Conservation (phyloP, 225 moss, liverwort and hornwort genomes). For the Pseudoscleropodium purum region DNA sequence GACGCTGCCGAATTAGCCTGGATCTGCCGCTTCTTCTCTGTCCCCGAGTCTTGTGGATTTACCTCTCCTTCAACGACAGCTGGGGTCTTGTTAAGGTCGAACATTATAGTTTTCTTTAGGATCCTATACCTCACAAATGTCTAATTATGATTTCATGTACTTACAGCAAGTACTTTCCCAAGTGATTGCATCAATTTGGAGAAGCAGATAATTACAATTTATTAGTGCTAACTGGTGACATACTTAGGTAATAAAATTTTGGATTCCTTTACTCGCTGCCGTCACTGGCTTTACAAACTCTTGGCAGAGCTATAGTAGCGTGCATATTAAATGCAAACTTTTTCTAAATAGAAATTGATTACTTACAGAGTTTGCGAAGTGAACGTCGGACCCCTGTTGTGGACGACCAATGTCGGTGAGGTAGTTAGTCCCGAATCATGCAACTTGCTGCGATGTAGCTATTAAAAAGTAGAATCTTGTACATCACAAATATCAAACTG, state of each 20-base stretch:
- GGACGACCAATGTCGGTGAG: too few species aligned
- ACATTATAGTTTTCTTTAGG: neutral
- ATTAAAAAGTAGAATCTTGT: neutral
- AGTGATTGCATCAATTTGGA: neutral
- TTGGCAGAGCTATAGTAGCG: neutral
- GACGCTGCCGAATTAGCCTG: neutral
- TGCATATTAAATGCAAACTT: neutral
- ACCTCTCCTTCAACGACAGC: neutral
- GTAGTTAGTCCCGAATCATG: neutral
- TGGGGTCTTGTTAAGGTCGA: neutral
- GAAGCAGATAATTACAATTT: neutral
- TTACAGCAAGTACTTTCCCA: neutral
- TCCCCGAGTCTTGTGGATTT: neutral
- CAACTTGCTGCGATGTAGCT: neutral
- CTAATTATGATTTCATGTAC: neutral
- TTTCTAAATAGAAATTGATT: neutral
- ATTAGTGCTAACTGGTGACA: too few species aligned
- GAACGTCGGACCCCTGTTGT: neutral
- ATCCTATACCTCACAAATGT: neutral
- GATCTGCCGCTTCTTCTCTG: neutral
- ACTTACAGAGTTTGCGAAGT: neutral
- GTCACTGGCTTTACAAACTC: neutral
- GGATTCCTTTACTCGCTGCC: neutral
- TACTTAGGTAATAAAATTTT: too few species aligned
- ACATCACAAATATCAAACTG: neutral